Conservation (phyloP, 805 yeast species). For the Starmerella davenportii region DNA sequence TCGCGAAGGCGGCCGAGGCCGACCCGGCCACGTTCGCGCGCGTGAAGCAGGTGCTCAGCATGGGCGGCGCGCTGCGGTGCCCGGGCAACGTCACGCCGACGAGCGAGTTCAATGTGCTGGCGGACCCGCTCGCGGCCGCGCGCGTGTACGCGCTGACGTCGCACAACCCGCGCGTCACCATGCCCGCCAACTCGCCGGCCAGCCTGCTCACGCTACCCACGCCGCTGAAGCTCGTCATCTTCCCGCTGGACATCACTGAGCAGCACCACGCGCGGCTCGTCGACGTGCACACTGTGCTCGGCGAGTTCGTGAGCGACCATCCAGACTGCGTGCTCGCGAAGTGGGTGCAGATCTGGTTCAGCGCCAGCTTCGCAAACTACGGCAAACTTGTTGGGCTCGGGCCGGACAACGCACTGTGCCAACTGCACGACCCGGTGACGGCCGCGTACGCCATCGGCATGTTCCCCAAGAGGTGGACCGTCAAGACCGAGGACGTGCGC, state of each 20-base stretch:
- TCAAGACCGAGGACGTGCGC: conserved; percentile 21
- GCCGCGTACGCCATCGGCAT: conserved; percentile 21
- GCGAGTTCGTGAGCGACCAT: conserved; percentile 3
- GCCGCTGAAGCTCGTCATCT: conserved; percentile 21
- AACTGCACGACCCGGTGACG: conserved; percentile 28
- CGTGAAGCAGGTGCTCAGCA: conserved; percentile 23
- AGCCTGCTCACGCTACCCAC: conserved; percentile 4
- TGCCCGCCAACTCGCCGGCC: conserved; percentile 18
- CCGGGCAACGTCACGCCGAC: conserved; percentile 27
- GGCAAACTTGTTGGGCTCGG: conserved; percentile 14
- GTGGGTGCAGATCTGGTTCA: conserved; percentile 24
- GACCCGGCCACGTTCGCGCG: conserved; percentile 24
- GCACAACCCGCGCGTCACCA: conserved; percentile 17
- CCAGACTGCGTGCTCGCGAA: conserved; percentile 20
- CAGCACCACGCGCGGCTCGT: conserved; percentile 18
- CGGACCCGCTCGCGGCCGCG: conserved; percentile 28
- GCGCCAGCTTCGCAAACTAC: conserved; percentile 13
- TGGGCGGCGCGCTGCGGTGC: conserved; percentile 26
- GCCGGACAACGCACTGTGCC: conserved; percentile 14
- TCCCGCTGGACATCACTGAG: conserved; percentile 26
- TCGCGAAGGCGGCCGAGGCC: conserved; percentile 26
- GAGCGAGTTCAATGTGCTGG: conserved; percentile 28
- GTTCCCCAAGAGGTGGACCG: conserved; percentile 11
- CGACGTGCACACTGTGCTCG: conserved; percentile 14
- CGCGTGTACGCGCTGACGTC: conserved; percentile 23